These are phyloP conservation scores for Fabrea salina DNA, from an alignment of 169 alveolate species.

Conservation along the genomic window DNA sequence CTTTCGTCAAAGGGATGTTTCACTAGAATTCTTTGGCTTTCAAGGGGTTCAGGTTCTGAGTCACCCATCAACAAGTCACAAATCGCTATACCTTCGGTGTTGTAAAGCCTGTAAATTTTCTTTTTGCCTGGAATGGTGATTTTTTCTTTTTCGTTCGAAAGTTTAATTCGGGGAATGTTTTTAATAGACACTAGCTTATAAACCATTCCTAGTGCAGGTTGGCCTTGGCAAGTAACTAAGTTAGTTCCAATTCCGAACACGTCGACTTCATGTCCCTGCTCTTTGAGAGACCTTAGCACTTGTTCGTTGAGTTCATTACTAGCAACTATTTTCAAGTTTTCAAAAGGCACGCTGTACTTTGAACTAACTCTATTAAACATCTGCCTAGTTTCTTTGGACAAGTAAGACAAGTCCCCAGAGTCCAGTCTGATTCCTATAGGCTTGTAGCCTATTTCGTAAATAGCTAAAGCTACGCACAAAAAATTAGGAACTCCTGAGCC, in stretches of 20 bases:
- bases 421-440: constrained; percentile 89
- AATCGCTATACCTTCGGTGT: constrained; percentile 50
- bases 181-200: constrained; percentile 87
- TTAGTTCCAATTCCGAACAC: constrained; percentile 92
- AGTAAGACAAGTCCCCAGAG: constrained; percentile 86
- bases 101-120: constrained; percentile 72
- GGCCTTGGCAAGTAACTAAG: constrained; percentile 90
- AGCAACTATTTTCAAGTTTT: constrained; percentile 68
- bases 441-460: constrained; percentile 60
- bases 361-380: constrained; percentile 53
- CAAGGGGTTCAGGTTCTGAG: constrained; percentile 8
- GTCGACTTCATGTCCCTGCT: constrained; percentile 83
- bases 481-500: constrained; percentile 85
- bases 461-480: constrained; percentile 79
- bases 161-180: constrained; percentile 82
- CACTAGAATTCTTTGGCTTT: background rate
- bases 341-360: constrained; percentile 34
- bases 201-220: constrained; percentile 92
- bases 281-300: constrained; percentile 39
- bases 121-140: constrained; percentile 84
- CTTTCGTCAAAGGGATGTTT: constrained; percentile 29
- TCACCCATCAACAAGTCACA: constrained; percentile 38
- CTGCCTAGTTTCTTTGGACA: constrained; percentile 63
- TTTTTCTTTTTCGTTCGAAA: constrained; percentile 85
- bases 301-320: constrained; percentile 86